Conservation (phyloP, 1,139 yeast genomes). For the Citeromyces hawaiiensis region DNA sequence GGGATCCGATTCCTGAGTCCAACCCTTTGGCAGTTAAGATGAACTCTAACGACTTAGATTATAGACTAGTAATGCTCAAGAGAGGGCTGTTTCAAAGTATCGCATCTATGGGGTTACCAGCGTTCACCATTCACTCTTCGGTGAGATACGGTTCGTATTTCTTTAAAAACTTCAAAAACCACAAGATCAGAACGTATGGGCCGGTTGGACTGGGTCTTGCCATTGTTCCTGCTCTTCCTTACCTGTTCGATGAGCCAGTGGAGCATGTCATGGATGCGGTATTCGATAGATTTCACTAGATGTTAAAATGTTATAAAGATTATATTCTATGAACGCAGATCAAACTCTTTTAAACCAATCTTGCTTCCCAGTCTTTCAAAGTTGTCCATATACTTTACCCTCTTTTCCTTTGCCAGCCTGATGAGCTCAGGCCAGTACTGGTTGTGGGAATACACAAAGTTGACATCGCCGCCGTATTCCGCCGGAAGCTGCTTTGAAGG, state of each 20-base stretch:
- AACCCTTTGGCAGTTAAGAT: conserved; percentile 25
- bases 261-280: conserved; percentile 54
- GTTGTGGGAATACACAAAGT: conserved; percentile 62
- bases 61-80: conserved; percentile 52
- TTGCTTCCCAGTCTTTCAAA: conserved; percentile 54
- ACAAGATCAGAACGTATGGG: conserved; percentile 43
- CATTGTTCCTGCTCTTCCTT: conserved; percentile 69
- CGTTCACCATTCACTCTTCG: conserved; percentile 71
- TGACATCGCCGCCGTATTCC: conserved; percentile 40
- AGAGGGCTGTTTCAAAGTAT: conserved; percentile 69
- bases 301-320: neutral
- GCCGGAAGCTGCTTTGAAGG: conserved; percentile 37
- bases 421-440: conserved; percentile 69
- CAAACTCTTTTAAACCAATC: neutral
- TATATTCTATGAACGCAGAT: neutral
- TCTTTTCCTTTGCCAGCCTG: conserved; percentile 42
- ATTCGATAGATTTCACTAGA: conserved; percentile 35
- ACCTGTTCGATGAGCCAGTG: conserved; percentile 72
- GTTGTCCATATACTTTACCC: conserved; percentile 40
- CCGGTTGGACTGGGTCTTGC: conserved; percentile 71
- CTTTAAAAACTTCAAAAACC: conserved; percentile 33
- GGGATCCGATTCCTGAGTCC: conserved; percentile 39
- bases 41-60: conserved; percentile 24
- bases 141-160: conserved; percentile 59
- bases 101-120: conserved; percentile 83